Percentiles rank a stretch among this genome's conserved stretches.
These are phyloP conservation scores for Glaciozyma martinii DNA, from an alignment of 768 basidiomycete species.

Conservation along the genomic window DNA sequence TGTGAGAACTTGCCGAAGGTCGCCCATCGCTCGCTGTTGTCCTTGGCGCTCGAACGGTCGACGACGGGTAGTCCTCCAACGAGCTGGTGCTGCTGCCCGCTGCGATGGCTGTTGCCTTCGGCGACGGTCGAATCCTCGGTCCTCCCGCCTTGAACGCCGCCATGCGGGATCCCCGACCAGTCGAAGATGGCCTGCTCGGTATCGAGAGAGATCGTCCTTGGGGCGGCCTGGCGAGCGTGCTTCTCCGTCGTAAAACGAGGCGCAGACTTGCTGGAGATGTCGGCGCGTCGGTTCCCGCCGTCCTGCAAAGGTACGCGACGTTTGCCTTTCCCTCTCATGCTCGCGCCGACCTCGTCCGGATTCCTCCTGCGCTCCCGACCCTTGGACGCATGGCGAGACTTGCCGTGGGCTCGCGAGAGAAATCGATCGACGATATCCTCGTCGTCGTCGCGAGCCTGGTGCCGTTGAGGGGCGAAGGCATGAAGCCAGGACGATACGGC, in stretches of 20 bases:
- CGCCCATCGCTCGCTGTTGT: slow-evolving; percentile 20
- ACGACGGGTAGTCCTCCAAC: no score
- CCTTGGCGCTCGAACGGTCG: neutral
- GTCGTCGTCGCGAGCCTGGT: neutral
- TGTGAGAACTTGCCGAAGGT: slow-evolving; percentile 34
- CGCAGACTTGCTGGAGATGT: neutral
- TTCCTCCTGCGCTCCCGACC: no score
- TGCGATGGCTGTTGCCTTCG: neutral
- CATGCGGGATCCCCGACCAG: no score
- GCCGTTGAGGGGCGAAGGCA: slow-evolving; percentile 16
- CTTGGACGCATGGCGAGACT: neutral
- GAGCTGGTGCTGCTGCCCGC: neutral
- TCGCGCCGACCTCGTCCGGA: no score
- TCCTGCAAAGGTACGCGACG: no score
- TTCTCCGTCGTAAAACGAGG: neutral
- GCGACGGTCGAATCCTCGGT: neutral
- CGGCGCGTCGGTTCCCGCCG: neutral
- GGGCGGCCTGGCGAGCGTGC: neutral
- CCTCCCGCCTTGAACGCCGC: no score
- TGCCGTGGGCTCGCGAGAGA: slow-evolving; percentile 13
- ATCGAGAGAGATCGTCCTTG: slow-evolving; percentile 12
- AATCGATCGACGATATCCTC: slow-evolving; percentile 31
- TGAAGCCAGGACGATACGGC: slow-evolving; percentile 26
- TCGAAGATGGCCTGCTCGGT: slow-evolving; percentile 20
- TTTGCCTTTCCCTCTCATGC: no score